Evolutionary conservation across 1,139 yeast species (phyloP).

Genomic region (Candida sanyaensis): DNA sequence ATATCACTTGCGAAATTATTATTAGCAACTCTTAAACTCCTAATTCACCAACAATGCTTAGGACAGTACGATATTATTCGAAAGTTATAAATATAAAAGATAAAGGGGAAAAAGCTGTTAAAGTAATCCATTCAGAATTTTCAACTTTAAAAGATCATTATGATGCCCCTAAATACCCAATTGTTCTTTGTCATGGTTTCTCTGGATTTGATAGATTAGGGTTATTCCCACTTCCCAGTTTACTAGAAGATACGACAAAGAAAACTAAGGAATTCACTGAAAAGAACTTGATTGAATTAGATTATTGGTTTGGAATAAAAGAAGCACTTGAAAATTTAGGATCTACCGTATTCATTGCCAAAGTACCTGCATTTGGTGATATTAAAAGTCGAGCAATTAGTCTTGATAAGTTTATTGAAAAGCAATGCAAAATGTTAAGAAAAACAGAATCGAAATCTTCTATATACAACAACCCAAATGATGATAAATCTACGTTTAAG

Average conservation of each 20-base stretch:
- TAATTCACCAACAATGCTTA: neutral
- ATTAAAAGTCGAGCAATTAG: slow-evolving; percentile 68
- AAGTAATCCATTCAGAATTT: slow-evolving; percentile 9
- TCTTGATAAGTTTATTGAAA: slow-evolving; percentile 54
- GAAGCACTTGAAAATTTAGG: slow-evolving; percentile 63
- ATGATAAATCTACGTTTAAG: slow-evolving; percentile 11
- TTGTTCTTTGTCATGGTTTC: slow-evolving; percentile 82
- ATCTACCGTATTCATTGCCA: slow-evolving; percentile 67
- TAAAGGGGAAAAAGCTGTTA: slow-evolving; percentile 2
- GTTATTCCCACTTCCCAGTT: slow-evolving; percentile 38
- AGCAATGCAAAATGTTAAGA: slow-evolving; percentile 37
- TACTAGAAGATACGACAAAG: slow-evolving; percentile 17
- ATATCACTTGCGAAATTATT: neutral
- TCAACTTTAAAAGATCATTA: slow-evolving; percentile 23
- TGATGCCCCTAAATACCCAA: slow-evolving; percentile 53
- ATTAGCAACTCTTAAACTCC: slow-evolving; percentile 3
- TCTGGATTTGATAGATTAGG: slow-evolving; percentile 73
- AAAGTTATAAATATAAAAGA: slow-evolving; percentile 4
- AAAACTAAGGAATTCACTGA: slow-evolving; percentile 16
- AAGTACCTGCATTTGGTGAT: slow-evolving; percentile 81
- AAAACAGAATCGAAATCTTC: slow-evolving; percentile 26
- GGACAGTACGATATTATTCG: slow-evolving; percentile 4
- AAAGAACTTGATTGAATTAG: slow-evolving; percentile 46
- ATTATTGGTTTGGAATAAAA: slow-evolving; percentile 83
- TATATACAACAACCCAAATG: slow-evolving; percentile 26